phyloP scores from a whole-genome alignment of 176 grass and related monocot genomes.

The Eragrostis nindensis region DNA sequence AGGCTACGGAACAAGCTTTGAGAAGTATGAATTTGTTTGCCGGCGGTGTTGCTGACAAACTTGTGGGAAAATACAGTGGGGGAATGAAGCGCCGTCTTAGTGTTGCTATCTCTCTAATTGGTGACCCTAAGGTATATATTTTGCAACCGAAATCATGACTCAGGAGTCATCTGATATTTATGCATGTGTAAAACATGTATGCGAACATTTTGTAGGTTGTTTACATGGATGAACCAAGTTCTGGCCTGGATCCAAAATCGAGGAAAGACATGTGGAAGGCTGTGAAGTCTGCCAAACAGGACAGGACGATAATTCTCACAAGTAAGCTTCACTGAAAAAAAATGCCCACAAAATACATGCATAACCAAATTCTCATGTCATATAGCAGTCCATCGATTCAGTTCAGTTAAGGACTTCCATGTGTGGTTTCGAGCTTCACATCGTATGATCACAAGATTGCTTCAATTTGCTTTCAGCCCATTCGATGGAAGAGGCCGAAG shows the following conservation, averaged over 20 bases:
- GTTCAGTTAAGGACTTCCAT: neutral
- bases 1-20: constrained; percentile 75
- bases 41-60: constrained; percentile 66
- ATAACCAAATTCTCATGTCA: constrained; percentile 48
- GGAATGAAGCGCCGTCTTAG: constrained; percentile 90
- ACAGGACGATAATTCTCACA: constrained; percentile 68
- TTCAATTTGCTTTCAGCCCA: constrained; percentile 54
- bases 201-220: constrained; percentile 56
- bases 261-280: constrained; percentile 75
- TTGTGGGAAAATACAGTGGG: constrained; percentile 70
- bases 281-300: constrained; percentile 56
- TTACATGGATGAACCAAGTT: constrained; percentile 95
- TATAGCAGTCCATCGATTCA: neutral
- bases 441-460: too few relatives aligned
- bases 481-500: constrained; percentile 78
- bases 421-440: too few relatives aligned
- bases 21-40: constrained; percentile 61
- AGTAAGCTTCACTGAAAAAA: constrained; percentile 46
- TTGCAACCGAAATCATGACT: neutral
- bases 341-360: neutral
- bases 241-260: constrained; percentile 81
- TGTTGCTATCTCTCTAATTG: constrained; percentile 77
- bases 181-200: neutral
- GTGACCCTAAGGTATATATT: constrained; percentile 60
- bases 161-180: neutral